Base-by-base conservation (phyloP, 1,139 yeast species). In the Ogataea hybrid region DNA sequence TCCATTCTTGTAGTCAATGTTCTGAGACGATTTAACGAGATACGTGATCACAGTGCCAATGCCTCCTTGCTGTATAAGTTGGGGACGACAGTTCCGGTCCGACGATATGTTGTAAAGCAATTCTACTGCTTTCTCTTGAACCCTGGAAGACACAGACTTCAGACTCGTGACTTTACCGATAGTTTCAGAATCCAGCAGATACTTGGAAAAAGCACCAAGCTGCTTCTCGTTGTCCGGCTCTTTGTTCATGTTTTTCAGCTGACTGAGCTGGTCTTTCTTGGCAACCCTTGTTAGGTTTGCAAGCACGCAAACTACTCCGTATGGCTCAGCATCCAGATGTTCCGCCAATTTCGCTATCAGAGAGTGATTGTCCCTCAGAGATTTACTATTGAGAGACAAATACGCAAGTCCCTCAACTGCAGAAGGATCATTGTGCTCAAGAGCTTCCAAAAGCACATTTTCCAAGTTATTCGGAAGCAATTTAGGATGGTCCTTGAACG, bases 371-470 rank as follows among this genome's bases (percentile, higher is more conserved):
- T 46, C 43, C 50, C 80, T 60, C 8, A 75, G 39, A 15, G 40
- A 35, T 10, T 58, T 54, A 41, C 68, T 50, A 41, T 67, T 70
- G 28, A 75, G 59, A 1, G 75, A 66, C 14, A 76, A 52, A 43
- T 72, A 74, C 12, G 79, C 76, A 35, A 76, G 52, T 1, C 75
- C 74, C 57, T 76, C 81, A 20, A 73, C 53, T 28, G 36, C 37
- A 11, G 14, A 6, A 3, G 12, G 6, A 7, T 25, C 15, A 28
- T 33, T 15, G 1, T 8, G 14, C 8, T 12, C 22, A 23, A 33
- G 18, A n/a, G 59, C 57, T 2, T 51, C 39, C 2, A 58, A 42
- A 10, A 60, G 37, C 3, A 53, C 49, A n/a, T 57, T 53, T 11
- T 54, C 55, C 15, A 70, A 39, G 11, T 54, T 48, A 4, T 53